Conservation (phyloP, 2,329 filamentous ascomycete species). For the Metarhizium robertsii region DNA sequence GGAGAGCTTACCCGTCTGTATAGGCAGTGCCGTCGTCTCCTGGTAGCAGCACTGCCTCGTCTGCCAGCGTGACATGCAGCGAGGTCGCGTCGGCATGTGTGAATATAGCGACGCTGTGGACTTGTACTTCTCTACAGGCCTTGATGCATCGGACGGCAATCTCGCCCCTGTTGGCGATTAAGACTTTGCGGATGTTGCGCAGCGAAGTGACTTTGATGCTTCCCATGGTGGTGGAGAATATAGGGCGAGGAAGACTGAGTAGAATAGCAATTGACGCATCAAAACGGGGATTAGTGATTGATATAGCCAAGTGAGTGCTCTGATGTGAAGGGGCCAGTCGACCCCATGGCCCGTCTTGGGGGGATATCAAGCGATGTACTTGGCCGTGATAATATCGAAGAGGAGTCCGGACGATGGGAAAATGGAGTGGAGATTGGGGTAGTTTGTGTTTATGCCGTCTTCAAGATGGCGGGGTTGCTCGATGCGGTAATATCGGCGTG, state of each 20-base stretch:
- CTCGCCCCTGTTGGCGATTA: constrained; percentile 20
- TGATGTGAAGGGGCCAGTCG: neutral
- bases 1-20: constrained; percentile 21
- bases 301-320: neutral
- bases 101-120: constrained; percentile 1
- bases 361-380: no score
- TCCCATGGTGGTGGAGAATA: neutral
- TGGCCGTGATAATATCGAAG: no score
- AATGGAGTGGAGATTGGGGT: no score
- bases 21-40: constrained; percentile 24
- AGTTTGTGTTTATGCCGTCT: no score
- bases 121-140: neutral
- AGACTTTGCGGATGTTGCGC: neutral
- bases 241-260: neutral
- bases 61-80: constrained; percentile 28
- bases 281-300: neutral
- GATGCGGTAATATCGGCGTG: no score
- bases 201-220: neutral
- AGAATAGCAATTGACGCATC: neutral
- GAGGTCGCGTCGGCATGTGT: constrained; percentile 39
- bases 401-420: no score
- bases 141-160: constrained; percentile 9
- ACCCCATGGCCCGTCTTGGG: neutral
- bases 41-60: constrained; percentile 39
- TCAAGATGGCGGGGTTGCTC: no score